phyloP scores from a whole-genome alignment of 2,329 filamentous ascomycete species.

The Ramularia collo-cygni region DNA sequence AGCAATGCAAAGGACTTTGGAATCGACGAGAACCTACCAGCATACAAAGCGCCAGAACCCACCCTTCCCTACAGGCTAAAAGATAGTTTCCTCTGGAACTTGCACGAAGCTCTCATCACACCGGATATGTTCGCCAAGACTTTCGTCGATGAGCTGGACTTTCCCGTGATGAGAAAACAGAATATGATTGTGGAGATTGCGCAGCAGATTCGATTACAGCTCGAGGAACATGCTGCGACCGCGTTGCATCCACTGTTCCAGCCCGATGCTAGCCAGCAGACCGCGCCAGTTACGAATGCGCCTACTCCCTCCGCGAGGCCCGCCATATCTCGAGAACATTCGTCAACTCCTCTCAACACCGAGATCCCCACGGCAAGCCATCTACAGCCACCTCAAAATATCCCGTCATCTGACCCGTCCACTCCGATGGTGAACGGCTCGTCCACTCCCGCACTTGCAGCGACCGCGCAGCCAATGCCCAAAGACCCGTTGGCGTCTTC shows the following conservation, averaged over 20 bases:
- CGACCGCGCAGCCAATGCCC: slow-evolving; percentile 57
- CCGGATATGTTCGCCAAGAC: slow-evolving; percentile 92
- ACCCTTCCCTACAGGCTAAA: slow-evolving; percentile 83
- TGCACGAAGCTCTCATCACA: slow-evolving; percentile 88
- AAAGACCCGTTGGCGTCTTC: slow-evolving; percentile 32
- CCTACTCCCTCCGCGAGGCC: slow-evolving; percentile 31
- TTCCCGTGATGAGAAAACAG: slow-evolving; percentile 62
- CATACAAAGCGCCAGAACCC: slow-evolving; percentile 71
- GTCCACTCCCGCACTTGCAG: slow-evolving; percentile 51
- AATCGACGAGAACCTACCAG: slow-evolving; percentile 65
- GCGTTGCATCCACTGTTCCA: slow-evolving; percentile 91
- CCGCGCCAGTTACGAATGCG: slow-evolving; percentile 24
- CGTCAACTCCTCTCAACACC: slow-evolving; percentile 35
- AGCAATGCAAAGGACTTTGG: slow-evolving; percentile 51
- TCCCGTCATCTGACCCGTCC: slow-evolving; percentile 37
- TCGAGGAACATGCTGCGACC: slow-evolving; percentile 93
- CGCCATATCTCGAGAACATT: slow-evolving; percentile 45
- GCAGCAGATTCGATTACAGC: slow-evolving; percentile 86
- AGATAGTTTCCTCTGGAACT: slow-evolving; percentile 95
- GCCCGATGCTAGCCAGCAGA: slow-evolving; percentile 31
- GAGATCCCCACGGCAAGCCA: slow-evolving; percentile 23
- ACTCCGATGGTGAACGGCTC: slow-evolving; percentile 43
- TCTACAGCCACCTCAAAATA: slow-evolving; percentile 43
- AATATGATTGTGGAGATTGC: slow-evolving; percentile 72
- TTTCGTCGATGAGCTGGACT: slow-evolving; percentile 86